phyloP scores from a whole-genome alignment of 768 basidiomycete species.

The Termitomyces sp. region DNA sequence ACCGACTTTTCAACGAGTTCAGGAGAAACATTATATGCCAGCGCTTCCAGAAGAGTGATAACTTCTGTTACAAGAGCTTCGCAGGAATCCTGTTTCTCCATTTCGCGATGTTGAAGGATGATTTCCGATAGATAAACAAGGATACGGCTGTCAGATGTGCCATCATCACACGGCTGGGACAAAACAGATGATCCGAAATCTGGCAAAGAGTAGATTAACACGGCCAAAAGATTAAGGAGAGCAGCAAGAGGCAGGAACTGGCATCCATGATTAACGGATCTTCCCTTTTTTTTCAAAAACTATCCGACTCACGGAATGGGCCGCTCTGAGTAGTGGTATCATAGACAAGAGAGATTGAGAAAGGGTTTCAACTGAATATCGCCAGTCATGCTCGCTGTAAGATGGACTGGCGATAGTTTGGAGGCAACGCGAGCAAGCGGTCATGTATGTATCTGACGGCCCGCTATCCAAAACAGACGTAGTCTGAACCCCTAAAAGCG shows the following conservation, averaged over 20 bases:
- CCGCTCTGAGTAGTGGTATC: constrained; percentile 32
- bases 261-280: constrained; percentile 16
- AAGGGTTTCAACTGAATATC: constrained; percentile 27
- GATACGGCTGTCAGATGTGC: constrained; percentile 30
- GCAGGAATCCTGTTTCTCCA: constrained; percentile 28
- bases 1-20: constrained; percentile 40
- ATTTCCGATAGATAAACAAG: constrained; percentile 40
- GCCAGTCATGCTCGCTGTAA: constrained; percentile 30
- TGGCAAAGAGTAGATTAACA: constrained; percentile 48
- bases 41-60: constrained; percentile 49
- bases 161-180: constrained; percentile 23
- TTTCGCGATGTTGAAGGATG: constrained; percentile 38
- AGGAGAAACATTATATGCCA: constrained; percentile 48
- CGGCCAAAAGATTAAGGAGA: constrained; percentile 51
- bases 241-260: constrained; percentile 49
- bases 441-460: constrained; percentile 34
- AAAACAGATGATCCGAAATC: constrained; percentile 41
- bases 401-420: constrained; percentile 42
- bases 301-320: constrained; percentile 39
- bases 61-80: constrained; percentile 39
- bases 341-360: constrained; percentile 41
- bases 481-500: constrained; percentile 41
- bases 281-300: not conserved
- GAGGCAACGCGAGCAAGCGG: constrained; percentile 43
- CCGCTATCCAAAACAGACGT: constrained; percentile 20